phyloP scores from a whole-genome alignment of 208 protist species.

The Crithidia expoeki region DNA sequence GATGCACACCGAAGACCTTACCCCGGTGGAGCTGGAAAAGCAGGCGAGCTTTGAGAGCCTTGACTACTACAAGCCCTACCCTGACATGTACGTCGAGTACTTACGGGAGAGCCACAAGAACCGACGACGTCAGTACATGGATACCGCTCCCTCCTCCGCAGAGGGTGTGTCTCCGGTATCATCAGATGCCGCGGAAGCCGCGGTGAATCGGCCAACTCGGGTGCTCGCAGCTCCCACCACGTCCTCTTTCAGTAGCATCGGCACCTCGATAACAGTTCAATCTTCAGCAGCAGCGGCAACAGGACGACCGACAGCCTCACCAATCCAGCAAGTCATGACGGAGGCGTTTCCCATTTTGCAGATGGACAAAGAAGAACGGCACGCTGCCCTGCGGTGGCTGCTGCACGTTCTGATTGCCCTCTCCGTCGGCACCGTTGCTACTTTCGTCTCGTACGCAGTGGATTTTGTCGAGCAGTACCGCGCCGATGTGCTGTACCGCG shows the following conservation, averaged over 20 bases:
- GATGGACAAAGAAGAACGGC: slow-evolving; percentile 56
- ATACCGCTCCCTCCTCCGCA: neutral
- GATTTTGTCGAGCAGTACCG: slow-evolving; percentile 69
- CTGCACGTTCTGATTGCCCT: slow-evolving; percentile 86
- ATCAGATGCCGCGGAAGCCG: slow-evolving; percentile 17
- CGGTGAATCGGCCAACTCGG: neutral
- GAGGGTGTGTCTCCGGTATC: slow-evolving; percentile 16
- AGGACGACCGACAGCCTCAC: neutral
- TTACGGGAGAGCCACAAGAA: slow-evolving; percentile 46
- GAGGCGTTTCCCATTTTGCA: slow-evolving; percentile 33
- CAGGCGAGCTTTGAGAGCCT: slow-evolving; percentile 83
- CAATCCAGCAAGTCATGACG: slow-evolving; percentile 11
- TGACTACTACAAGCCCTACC: slow-evolving; percentile 87
- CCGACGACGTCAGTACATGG: slow-evolving; percentile 19
- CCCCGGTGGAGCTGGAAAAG: slow-evolving; percentile 45
- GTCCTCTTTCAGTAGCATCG: neutral
- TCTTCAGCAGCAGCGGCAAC: neutral
- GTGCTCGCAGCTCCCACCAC: no score
- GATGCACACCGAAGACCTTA: slow-evolving; percentile 52
- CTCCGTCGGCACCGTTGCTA: slow-evolving; percentile 76
- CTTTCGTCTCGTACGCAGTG: slow-evolving; percentile 70
- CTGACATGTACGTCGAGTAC: slow-evolving; percentile 80
- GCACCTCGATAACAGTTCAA: neutral
- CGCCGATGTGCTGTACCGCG: slow-evolving; percentile 33
- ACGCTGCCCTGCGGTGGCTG: slow-evolving; percentile 76